phyloP scores from a whole-genome alignment of 2,329 filamentous ascomycete genomes.

The Seiridium cupressi region DNA sequence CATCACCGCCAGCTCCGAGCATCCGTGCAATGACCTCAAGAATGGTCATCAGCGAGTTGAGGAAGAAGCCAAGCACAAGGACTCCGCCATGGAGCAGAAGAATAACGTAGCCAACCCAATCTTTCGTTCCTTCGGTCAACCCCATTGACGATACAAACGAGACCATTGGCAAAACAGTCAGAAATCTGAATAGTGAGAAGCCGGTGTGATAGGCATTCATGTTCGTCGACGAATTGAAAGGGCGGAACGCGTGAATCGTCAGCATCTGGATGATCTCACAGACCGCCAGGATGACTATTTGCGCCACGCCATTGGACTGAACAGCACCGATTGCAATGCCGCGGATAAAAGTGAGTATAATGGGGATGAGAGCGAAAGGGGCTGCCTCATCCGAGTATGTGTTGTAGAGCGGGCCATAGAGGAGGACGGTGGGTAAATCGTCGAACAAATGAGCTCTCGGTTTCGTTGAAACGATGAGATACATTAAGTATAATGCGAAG shows the following conservation, averaged over 20 bases:
- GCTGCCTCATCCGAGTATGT: conserved; percentile 94
- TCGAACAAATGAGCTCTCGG: conserved; percentile 90
- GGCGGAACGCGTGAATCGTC: conserved; percentile 83
- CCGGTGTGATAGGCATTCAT: conserved; percentile 96
- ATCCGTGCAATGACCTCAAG: conserved; percentile 84
- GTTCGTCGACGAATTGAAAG: conserved; percentile 86
- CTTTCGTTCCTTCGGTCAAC: conserved; percentile 75
- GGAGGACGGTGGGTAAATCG: conserved; percentile 82
- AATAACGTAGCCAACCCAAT: conserved; percentile 94
- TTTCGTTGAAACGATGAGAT: conserved; percentile 75
- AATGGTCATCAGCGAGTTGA: conserved; percentile 87
- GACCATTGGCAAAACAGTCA: conserved; percentile 73
- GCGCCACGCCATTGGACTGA: conserved; percentile 88
- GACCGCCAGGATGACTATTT: conserved; percentile 87
- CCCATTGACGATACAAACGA: conserved; percentile 82
- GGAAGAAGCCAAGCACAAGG: conserved; percentile 85
- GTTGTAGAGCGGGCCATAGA: conserved; percentile 94
- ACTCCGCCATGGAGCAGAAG: conserved; percentile 82
- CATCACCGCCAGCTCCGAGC: conserved; percentile 78
- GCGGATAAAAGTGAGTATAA: conserved; percentile 79
- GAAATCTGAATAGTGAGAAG: conserved; percentile 75
- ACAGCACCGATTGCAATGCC: conserved; percentile 90
- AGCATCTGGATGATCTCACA: conserved; percentile 91
- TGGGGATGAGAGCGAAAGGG: conserved; percentile 83
- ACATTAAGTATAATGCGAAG: conserved; percentile 76